Evolutionary conservation across 306 rosid species (phyloP).

Genomic region (Echinosophora koreensis): DNA sequence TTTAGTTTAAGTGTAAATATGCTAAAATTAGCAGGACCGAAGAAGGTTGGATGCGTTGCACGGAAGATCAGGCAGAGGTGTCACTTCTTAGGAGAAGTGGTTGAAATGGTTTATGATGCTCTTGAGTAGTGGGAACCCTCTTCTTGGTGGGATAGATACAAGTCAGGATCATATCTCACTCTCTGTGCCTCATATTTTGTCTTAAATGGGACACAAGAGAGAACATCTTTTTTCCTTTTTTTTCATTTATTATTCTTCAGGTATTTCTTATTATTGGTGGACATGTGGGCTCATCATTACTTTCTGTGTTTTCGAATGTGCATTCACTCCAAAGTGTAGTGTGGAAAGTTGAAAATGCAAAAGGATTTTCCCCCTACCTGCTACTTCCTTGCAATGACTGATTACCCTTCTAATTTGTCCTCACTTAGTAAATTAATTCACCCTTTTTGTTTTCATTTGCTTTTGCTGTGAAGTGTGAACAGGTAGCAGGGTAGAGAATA

Average conservation of each 20-base stretch:
- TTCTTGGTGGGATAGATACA: slow-evolving; percentile 37
- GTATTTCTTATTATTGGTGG: slow-evolving; percentile 43
- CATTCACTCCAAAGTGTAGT: slow-evolving; percentile 8
- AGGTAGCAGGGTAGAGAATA: neutral
- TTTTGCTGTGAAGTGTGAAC: slow-evolving; percentile 19
- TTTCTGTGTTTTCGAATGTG: slow-evolving; percentile 29
- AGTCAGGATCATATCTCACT: slow-evolving; percentile 45
- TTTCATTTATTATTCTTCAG: slow-evolving; percentile 51
- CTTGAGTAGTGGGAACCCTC: slow-evolving; percentile 48
- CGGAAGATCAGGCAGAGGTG: slow-evolving; percentile 23
- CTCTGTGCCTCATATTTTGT: slow-evolving; percentile 49
- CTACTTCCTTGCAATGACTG: neutral
- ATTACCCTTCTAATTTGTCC: neutral
- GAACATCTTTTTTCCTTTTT: slow-evolving; percentile 43
- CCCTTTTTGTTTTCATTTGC: slow-evolving; percentile 2
- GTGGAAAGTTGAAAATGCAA: neutral
- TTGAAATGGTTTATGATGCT: slow-evolving; percentile 50
- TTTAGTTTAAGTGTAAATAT: neutral
- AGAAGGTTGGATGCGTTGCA: too few relatives aligned
- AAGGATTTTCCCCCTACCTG: neutral
- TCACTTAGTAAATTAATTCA: neutral
- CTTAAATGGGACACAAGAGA: slow-evolving; percentile 47
- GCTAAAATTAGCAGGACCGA: too few relatives aligned
- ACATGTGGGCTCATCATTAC: slow-evolving; percentile 57
- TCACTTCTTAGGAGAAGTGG: slow-evolving; percentile 43